These are phyloP conservation scores for Lepidium didymum DNA, from an alignment of 345 rosid genomes.

Conservation along the genomic window DNA sequence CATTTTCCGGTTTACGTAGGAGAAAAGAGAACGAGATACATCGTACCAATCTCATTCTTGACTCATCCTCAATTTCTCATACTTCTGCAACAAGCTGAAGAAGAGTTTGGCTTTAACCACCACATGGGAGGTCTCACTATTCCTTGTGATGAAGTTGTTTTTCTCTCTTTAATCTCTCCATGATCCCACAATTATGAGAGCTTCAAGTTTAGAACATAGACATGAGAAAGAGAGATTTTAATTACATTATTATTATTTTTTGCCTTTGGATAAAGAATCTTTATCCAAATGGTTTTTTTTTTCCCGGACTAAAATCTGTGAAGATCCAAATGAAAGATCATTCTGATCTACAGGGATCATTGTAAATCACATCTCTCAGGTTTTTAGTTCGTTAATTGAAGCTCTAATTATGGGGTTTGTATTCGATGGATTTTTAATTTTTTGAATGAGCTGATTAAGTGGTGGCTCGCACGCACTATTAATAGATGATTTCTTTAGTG, in stretches of 20 bases:
- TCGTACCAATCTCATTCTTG: conserved; percentile 81
- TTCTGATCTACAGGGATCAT: conserved; percentile 12
- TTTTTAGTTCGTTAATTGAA: conserved; percentile 14
- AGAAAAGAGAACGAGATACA: conserved; percentile 62
- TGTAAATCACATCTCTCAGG: conserved; percentile 17
- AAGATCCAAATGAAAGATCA: conserved; percentile 12
- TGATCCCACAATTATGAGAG: conserved; percentile 11
- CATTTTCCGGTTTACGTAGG: conserved; percentile 94
- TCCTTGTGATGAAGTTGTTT: conserved; percentile 85
- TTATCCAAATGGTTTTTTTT: conserved; percentile 22
- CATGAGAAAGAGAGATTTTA: background rate
- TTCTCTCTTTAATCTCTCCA: conserved; percentile 20
- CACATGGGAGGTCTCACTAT: conserved; percentile 86
- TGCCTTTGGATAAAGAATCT: conserved; percentile 25
- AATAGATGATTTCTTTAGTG: background rate
- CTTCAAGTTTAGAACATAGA: background rate
- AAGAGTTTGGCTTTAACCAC: conserved; percentile 89
- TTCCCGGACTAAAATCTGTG: conserved; percentile 21
- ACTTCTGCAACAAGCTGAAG: conserved; percentile 79
- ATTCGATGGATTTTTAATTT: background rate
- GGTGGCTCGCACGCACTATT: background rate
- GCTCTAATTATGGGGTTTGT: conserved; percentile 1
- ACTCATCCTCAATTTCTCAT: conserved; percentile 67
- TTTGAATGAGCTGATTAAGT: conserved; percentile 14
- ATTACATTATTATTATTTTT: conserved; percentile 12